Conservation (phyloP, 2,329 filamentous ascomycete species). For the Pyricularia grisea region DNA sequence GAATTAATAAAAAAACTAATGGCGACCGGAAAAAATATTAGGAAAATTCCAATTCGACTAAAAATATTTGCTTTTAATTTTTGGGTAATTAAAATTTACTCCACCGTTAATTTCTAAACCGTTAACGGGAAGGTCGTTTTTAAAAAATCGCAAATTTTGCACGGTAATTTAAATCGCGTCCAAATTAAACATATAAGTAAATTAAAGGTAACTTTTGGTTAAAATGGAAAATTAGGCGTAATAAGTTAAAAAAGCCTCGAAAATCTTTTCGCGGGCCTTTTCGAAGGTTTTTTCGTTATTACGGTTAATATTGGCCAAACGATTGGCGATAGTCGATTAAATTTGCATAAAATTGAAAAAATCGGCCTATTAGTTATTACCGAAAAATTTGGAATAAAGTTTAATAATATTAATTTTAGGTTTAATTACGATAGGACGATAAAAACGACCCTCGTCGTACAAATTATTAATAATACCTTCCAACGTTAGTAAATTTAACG, state of each 20-base stretch:
- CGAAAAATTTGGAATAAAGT: not conserved
- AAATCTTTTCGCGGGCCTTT: not conserved
- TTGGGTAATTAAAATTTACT: too few species aligned
- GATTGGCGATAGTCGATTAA: not conserved
- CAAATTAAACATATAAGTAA: not conserved
- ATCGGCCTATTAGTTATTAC: not conserved
- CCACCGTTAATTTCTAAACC: not conserved
- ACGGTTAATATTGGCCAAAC: not conserved
- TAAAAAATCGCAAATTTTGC: not conserved
- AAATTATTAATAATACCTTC: not conserved
- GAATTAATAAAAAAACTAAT: not conserved
- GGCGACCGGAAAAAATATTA: not conserved
- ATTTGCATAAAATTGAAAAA: not conserved
- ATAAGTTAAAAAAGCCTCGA: not conserved
- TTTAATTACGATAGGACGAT: too few species aligned
- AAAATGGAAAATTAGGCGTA: not conserved
- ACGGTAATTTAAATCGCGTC: not conserved
- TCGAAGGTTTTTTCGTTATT: not conserved
- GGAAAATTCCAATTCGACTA: too few species aligned
- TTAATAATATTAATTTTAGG: not conserved
- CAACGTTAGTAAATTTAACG: not conserved
- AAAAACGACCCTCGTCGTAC: not conserved
- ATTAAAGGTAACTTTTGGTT: not conserved
- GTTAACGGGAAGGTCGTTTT: not conserved
- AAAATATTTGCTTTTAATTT: too few species aligned